Conservation (phyloP, 2,329 filamentous ascomycete genomes). For the Sclerotinia borealis region DNA sequence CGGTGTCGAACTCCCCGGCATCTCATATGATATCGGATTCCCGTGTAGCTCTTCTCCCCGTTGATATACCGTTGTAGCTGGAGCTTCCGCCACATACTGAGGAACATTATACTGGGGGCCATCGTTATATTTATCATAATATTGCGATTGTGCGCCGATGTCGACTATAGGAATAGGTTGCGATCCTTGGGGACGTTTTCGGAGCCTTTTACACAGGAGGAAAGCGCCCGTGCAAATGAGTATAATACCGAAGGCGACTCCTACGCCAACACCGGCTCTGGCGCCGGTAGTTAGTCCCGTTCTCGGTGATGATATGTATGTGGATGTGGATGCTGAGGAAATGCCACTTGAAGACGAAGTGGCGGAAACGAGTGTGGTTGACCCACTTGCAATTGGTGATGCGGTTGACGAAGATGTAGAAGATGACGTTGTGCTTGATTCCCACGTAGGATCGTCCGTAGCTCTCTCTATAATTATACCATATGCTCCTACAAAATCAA, state of each 20-base stretch:
- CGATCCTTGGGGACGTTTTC: not conserved
- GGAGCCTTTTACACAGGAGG: not conserved
- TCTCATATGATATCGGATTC: not conserved
- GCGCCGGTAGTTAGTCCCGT: not conserved
- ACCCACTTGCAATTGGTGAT: not conserved
- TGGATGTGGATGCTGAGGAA: not conserved
- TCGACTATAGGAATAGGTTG: not conserved
- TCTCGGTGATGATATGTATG: not conserved
- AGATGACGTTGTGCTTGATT: not conserved
- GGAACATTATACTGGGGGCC: not conserved
- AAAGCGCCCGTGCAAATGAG: not conserved
- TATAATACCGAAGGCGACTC: not conserved
- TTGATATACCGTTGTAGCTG: not conserved
- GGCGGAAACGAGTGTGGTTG: not conserved
- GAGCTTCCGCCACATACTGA: not conserved
- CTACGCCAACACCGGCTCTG: not conserved
- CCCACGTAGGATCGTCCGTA: not conserved
- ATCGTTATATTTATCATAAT: not conserved
- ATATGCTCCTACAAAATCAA: not conserved
- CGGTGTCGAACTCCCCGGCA: not conserved
- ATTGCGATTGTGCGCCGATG: not conserved
- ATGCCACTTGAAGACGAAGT: not conserved
- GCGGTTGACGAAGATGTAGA: not conserved
- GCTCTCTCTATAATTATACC: slow-evolving; percentile 7
- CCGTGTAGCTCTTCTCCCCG: not conserved